These are phyloP conservation scores for Psilocybe cyanescens DNA, from an alignment of 768 basidiomycete species.

Conservation along the genomic window DNA sequence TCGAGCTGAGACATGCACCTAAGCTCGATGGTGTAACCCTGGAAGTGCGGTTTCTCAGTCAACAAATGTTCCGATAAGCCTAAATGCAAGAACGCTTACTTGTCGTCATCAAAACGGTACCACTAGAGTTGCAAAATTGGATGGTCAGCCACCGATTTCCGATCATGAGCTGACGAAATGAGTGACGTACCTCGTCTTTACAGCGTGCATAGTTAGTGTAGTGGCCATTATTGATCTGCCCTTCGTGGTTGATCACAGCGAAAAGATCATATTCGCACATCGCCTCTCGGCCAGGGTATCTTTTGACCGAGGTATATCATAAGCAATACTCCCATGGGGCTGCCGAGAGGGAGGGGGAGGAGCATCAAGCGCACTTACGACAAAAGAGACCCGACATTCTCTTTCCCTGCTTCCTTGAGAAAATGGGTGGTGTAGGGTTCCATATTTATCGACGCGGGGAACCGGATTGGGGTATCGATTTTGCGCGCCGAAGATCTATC, in stretches of 20 bases:
- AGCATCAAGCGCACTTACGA: conserved; percentile 30
- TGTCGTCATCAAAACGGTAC: conserved; percentile 96
- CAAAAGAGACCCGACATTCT: conserved; percentile 29
- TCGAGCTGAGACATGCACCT: conserved; percentile 67
- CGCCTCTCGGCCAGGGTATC: conserved; percentile 52
- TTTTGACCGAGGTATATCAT: conserved; percentile 5
- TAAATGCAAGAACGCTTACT: conserved; percentile 47
- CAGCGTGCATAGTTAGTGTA: conserved; percentile 89
- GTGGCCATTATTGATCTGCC: conserved; percentile 92
- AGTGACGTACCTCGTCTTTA: conserved; percentile 73
- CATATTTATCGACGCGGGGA: conserved; percentile 89
- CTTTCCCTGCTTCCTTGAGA: conserved; percentile 55
- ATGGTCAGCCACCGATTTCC: not conserved
- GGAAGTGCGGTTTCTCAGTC: conserved; percentile 6
- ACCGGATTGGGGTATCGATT: conserved; percentile 81
- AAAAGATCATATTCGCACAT: conserved; percentile 92
- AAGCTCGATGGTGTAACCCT: conserved; percentile 78
- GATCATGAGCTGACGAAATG: not conserved
- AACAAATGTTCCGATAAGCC: not conserved
- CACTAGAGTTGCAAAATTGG: conserved; percentile 53
- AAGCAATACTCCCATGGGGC: not conserved
- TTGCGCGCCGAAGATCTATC: conserved; percentile 80
- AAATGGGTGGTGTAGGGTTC: conserved; percentile 77
- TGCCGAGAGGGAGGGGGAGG: not conserved
- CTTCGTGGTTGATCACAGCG: conserved; percentile 93